These are phyloP conservation scores for Sporisorium iseilematis-ciliati DNA, from an alignment of 1,284 basidiomycete genomes.

Conservation along the genomic window DNA sequence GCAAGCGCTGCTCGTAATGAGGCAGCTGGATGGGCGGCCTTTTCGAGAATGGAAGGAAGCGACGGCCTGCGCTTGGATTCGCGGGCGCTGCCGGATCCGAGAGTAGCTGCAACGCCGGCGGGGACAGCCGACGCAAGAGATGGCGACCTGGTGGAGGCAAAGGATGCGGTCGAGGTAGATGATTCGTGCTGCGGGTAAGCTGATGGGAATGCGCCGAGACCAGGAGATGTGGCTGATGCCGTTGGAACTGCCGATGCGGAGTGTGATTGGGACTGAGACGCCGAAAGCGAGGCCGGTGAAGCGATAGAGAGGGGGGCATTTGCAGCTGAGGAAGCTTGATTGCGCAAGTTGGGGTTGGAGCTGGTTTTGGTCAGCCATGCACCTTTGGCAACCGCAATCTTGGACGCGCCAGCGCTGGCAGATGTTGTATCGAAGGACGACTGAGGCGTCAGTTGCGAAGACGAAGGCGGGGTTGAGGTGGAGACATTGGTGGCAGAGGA, in stretches of 20 bases:
- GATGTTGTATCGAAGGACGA: slow-evolving; percentile 23
- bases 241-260: background rate
- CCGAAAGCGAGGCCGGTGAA: slow-evolving; percentile 27
- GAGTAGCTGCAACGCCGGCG: background rate
- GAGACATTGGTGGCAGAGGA: background rate
- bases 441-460: slow-evolving; percentile 9
- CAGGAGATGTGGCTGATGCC: slow-evolving; percentile 1
- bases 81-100: slow-evolving; percentile 15
- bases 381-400: slow-evolving; percentile 3
- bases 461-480: slow-evolving; percentile 1
- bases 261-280: slow-evolving; percentile 11
- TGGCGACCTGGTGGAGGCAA: slow-evolving; percentile 8
- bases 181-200: slow-evolving; percentile 1
- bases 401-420: slow-evolving; percentile 9
- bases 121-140: slow-evolving; percentile 14
- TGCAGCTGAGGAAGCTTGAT: slow-evolving; percentile 4
- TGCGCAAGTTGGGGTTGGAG: slow-evolving; percentile 57
- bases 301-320: slow-evolving; percentile 20
- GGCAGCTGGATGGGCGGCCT: slow-evolving; percentile 60
- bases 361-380: slow-evolving; percentile 32
- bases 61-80: slow-evolving; percentile 55
- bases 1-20: slow-evolving; percentile 57
- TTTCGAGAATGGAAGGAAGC: slow-evolving; percentile 61
- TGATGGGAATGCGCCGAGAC: slow-evolving; percentile 3
- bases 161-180: background rate